phyloP scores from a whole-genome alignment of 768 basidiomycete genomes.

The Auriscalpium microsporum region DNA sequence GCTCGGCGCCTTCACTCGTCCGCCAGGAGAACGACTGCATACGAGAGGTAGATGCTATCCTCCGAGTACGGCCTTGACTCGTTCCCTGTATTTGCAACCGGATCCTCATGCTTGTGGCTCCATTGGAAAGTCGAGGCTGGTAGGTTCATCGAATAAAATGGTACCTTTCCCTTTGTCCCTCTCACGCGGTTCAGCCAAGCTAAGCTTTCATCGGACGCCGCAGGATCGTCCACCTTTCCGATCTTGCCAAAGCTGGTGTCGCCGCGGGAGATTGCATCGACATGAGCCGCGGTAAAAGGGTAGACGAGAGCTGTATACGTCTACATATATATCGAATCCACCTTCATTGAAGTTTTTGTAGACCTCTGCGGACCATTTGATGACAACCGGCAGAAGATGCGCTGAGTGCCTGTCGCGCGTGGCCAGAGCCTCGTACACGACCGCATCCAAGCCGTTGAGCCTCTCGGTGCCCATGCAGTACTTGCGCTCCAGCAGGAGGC shows the following conservation, averaged over 20 bases:
- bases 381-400: constrained; percentile 17
- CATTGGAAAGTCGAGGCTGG: neutral
- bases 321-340: neutral
- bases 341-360: neutral
- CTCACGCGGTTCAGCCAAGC: no score
- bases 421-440: constrained; percentile 11
- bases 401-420: constrained; percentile 9
- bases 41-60: constrained; percentile 21
- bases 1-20: no score
- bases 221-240: no score
- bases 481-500: constrained; percentile 21
- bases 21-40: constrained; percentile 14
- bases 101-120: constrained; percentile 5
- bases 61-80: constrained; percentile 16
- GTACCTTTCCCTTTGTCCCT: constrained; percentile 1
- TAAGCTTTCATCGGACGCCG: no score
- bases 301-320: constrained; percentile 3
- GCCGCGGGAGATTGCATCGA: constrained; percentile 3
- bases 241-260: no score
- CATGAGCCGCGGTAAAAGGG: constrained; percentile 18
- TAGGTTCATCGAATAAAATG: constrained; percentile 9
- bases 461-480: constrained; percentile 20
- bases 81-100: constrained; percentile 17
- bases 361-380: neutral
- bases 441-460: constrained; percentile 19